A percentile compares a stretch with the other conserved stretches of the same genome.
These are phyloP conservation scores for Trichoderma simmonsii DNA, from an alignment of 2,329 filamentous ascomycete species.

Conservation along the genomic window DNA sequence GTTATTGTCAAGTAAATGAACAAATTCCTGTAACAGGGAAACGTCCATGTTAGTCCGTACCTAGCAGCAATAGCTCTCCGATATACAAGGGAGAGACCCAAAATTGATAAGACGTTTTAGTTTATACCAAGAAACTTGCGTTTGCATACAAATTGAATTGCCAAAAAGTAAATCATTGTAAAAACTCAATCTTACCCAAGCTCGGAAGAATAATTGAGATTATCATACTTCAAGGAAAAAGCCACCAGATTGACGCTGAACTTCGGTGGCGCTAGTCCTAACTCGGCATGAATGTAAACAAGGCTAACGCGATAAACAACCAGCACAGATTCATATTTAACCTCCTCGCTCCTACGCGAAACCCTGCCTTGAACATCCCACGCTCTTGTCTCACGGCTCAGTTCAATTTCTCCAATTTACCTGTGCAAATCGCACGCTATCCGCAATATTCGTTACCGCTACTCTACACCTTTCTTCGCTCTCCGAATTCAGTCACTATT, in stretches of 20 bases:
- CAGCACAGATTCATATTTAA: background rate
- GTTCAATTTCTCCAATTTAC: background rate
- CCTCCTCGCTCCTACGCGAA: background rate
- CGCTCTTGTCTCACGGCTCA: background rate
- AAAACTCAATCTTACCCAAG: background rate
- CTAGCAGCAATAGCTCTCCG: background rate
- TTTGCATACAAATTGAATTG: background rate
- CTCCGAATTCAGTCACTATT: background rate
- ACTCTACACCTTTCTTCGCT: background rate
- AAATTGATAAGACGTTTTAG: background rate
- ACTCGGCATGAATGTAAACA: conserved; percentile 20
- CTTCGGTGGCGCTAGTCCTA: conserved; percentile 14
- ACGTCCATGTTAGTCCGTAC: background rate
- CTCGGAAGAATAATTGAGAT: background rate
- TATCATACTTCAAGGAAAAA: background rate
- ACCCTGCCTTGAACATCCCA: conserved; percentile 6
- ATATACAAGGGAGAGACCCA: background rate
- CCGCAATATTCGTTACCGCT: background rate
- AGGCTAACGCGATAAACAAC: conserved; percentile 17
- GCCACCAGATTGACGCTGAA: background rate
- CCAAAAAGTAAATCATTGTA: background rate
- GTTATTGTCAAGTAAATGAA: background rate
- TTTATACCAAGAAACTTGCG: background rate
- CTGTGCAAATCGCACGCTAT: background rate
- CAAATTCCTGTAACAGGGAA: background rate